phyloP scores from a whole-genome alignment of 2,329 filamentous ascomycete species.

The Monilinia laxa region DNA sequence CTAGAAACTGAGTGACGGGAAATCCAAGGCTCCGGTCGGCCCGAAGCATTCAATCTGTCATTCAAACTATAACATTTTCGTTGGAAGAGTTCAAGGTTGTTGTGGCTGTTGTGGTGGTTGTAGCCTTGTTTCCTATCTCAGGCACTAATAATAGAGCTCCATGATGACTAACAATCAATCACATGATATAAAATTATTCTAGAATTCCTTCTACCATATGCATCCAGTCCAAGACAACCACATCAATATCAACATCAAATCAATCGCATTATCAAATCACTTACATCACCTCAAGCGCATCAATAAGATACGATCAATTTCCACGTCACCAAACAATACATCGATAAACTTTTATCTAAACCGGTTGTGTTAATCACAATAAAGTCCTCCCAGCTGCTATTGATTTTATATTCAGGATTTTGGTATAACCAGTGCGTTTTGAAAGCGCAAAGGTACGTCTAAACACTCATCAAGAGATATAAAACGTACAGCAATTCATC shows the following conservation, averaged over 20 bases:
- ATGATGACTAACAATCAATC: neutral
- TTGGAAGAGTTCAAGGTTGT: too few relatives aligned
- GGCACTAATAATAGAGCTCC: neutral
- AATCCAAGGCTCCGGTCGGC: conserved; percentile 14
- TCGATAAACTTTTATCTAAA: neutral
- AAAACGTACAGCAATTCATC: conserved; percentile 53
- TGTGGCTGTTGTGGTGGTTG: too few relatives aligned
- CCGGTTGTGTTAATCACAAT: conserved; percentile 1
- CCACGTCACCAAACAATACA: neutral
- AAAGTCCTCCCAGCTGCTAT: neutral
- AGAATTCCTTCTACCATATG: neutral
- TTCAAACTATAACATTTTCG: too few relatives aligned
- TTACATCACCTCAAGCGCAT: neutral
- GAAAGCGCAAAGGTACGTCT: conserved; percentile 43
- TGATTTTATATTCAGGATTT: conserved; percentile 8
- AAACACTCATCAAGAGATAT: conserved; percentile 36
- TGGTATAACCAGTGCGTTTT: conserved; percentile 29
- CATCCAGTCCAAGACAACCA: neutral
- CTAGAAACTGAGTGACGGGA: neutral
- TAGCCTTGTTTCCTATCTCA: neutral
- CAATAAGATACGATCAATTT: neutral
- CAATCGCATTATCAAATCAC: neutral
- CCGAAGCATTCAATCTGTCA: conserved; percentile 3
- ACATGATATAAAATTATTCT: conserved; percentile 5
- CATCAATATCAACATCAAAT: neutral